A percentile compares a stretch with the other conserved stretches of the same genome.
Evolutionary conservation across 2,329 filamentous ascomycete genomes (phyloP).

Genomic region (Chaetomium sp.): DNA sequence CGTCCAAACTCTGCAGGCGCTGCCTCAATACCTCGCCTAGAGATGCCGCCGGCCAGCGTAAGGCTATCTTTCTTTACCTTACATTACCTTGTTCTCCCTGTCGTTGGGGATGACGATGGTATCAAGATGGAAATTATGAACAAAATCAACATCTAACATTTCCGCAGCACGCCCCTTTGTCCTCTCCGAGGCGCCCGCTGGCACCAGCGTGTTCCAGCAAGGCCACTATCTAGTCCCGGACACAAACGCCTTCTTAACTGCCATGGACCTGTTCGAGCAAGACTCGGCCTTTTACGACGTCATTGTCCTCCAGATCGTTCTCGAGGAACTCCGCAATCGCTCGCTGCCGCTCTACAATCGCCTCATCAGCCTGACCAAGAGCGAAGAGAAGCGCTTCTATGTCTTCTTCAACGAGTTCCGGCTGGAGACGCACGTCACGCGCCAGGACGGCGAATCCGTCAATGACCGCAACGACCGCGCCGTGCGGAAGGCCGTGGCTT

Average conservation of each 20-base stretch:
- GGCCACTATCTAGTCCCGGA: conserved; percentile 95
- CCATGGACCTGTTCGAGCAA: conserved; percentile 96
- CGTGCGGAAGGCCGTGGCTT: conserved; percentile 76
- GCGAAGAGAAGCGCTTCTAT: conserved; percentile 94
- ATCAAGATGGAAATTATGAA: too few species aligned
- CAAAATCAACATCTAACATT: conserved; percentile 16
- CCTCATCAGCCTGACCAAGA: conserved; percentile 82
- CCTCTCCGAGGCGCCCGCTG: conserved; percentile 80
- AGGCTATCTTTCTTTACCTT: conserved; percentile 19
- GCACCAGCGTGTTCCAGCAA: conserved; percentile 71
- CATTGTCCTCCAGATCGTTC: conserved; percentile 89
- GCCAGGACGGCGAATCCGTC: conserved; percentile 74
- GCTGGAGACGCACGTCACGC: conserved; percentile 76
- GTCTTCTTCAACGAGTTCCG: conserved; percentile 99
- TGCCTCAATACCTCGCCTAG: conserved; percentile 70
- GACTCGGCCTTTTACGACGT: conserved; percentile 91
- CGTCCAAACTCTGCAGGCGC: conserved; percentile 74
- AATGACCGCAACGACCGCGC: conserved; percentile 96
- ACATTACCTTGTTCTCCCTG: too few species aligned
- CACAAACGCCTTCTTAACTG: conserved; percentile 90
- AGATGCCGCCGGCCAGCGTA: conserved; percentile 73
- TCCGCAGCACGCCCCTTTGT: conserved; percentile 68
- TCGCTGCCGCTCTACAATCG: conserved; percentile 94
- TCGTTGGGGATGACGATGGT: too few species aligned
- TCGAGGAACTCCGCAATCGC: conserved; percentile 91